Conservation (phyloP, 129 eudicot species). For the Mikania micrantha region DNA sequence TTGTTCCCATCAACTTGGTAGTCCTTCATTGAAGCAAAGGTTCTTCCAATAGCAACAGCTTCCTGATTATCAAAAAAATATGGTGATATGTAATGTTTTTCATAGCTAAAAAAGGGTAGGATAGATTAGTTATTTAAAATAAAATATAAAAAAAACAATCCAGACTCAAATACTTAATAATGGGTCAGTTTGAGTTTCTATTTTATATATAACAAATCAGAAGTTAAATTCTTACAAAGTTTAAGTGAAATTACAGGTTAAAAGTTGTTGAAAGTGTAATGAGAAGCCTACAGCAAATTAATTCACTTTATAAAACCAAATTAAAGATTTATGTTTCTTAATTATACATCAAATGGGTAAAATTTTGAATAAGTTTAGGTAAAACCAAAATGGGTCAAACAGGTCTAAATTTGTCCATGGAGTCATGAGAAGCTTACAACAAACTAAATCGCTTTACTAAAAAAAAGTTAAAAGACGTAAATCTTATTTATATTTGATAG, state of each 20-base stretch:
- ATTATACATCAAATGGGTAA: constrained; percentile 1
- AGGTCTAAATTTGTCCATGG: background rate
- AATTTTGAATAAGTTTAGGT: background rate
- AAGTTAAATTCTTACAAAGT: background rate
- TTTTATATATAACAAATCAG: background rate
- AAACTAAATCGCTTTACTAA: background rate
- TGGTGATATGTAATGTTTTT: background rate
- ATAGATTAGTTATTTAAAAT: too few relatives aligned
- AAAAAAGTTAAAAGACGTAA: background rate
- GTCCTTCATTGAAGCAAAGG: constrained; percentile 81
- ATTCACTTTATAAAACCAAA: too few relatives aligned
- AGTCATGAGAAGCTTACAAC: background rate
- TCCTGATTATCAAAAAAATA: constrained; percentile 38
- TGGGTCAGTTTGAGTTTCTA: background rate
- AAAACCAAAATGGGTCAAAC: background rate
- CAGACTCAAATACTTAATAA: background rate
- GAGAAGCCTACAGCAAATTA: too few relatives aligned
- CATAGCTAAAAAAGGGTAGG: background rate
- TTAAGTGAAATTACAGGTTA: too few relatives aligned
- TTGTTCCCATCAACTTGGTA: constrained; percentile 80
- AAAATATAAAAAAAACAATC: too few relatives aligned
- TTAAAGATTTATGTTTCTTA: too few relatives aligned
- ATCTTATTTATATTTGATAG: too few relatives aligned
- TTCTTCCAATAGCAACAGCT: constrained; percentile 89
- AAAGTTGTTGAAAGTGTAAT: too few relatives aligned